Evolutionary conservation across 352 stramenopile species (phyloP), one percentile per base, ranked within the genome.

Genomic region (Phytophthora cajani): DNA sequence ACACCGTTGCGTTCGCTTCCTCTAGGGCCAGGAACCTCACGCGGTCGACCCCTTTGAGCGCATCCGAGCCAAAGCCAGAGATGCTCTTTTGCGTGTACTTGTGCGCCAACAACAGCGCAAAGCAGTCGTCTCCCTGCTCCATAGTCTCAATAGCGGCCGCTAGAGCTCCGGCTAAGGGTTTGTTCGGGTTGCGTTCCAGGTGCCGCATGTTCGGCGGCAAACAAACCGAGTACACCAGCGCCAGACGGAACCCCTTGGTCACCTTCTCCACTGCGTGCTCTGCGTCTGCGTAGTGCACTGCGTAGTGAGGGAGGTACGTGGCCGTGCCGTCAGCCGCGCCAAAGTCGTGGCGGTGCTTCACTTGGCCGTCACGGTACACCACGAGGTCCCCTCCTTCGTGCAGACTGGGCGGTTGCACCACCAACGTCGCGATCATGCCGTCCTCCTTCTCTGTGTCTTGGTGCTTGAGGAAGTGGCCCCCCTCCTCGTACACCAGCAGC

Each of bases 381-480:
- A 47, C 40, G 12, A 47, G 17, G 17, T 47, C 40, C 40, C 40
- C 40, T 47, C 40, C 40, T 47, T 47, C 10, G 17, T 60, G 53
- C 9, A 61, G 16, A 42, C 23, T 63, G 42, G 1, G 57, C n/a
- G 1, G 16, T 9, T 10, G 16, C 9, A 25, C 2, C n/a, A 47
- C 40, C 17, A 47, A 3, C 17, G 40, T 47, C 3, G 40, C 12
- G 17, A 47, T 47, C 40, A 47, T 47, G 12, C 12, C 40, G 17
- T 47, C 40, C 17, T 47, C 40, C 17, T 47, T 47, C 40, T 47
- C 40, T 3, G 14, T 63, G 57, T 33, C 23, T 42, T 5, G n/a
- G 17, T 64, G 33, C 38, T n/a, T 33, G 11, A n/a, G 7, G 72
- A 46, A 74, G 66, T 32, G 73, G 72, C 55, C 79, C 83, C 52